Evolutionary conservation across 495 filamentous ascomycete species (phyloP).

Genomic region (Hypoxylon lienhwacheense): DNA sequence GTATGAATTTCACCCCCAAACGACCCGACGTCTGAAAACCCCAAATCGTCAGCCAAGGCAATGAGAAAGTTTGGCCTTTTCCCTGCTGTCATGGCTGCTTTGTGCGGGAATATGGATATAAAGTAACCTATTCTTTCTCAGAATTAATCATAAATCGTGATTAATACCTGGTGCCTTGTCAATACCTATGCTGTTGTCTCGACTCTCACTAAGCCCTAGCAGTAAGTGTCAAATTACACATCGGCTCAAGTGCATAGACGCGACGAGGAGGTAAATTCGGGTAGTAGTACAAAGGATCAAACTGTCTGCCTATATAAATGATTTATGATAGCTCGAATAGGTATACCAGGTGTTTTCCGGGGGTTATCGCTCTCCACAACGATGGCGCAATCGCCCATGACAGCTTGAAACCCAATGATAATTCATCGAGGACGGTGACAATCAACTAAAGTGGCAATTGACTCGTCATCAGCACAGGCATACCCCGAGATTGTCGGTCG

Average conservation of each 20-base stretch:
- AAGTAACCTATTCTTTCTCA: background rate
- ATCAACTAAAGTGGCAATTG: constrained; percentile 11
- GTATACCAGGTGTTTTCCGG: constrained; percentile 12
- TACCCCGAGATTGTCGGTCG: constrained; percentile 23
- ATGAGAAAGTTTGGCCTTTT: constrained; percentile 62
- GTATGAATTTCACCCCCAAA: constrained; percentile 67
- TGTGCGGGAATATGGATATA: background rate
- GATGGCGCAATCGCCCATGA: constrained; percentile 22
- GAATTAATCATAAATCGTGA: too few species aligned
- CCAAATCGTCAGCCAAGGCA: constrained; percentile 63
- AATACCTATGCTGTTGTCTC: too few species aligned
- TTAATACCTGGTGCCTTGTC: too few species aligned
- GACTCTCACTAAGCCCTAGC: too few species aligned
- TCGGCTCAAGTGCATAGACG: too few species aligned
- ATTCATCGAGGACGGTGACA: background rate
- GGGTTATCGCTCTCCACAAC: constrained; percentile 18
- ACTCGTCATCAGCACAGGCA: background rate
- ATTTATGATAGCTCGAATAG: background rate
- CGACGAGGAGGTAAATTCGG: background rate
- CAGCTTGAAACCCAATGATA: constrained; percentile 3
- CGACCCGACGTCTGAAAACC: constrained; percentile 63
- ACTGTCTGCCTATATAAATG: background rate
- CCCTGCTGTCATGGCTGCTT: constrained; percentile 20
- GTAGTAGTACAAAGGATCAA: background rate
- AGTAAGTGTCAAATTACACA: too few species aligned